Percentiles rank a stretch among this genome's conserved stretches.
These are phyloP conservation scores for Kwoniella sp. DNA, from an alignment of 768 basidiomycete species.

Conservation along the genomic window DNA sequence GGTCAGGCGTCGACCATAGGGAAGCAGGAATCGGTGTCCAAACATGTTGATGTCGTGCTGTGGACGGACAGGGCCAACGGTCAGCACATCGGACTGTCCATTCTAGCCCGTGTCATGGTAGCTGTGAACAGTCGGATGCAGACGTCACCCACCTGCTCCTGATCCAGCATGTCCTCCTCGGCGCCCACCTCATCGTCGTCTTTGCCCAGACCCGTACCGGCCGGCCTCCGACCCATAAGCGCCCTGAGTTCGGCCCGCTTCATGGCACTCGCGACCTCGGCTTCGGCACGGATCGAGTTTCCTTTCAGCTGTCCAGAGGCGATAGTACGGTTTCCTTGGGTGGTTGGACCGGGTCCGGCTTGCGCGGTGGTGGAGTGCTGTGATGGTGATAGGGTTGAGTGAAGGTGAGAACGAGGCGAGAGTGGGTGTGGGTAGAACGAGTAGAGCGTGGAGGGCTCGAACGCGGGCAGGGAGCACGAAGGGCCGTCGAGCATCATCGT, in stretches of 20 bases:
- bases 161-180: slow-evolving; percentile 35
- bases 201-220: slow-evolving; percentile 21
- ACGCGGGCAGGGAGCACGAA: slow-evolving; percentile 2
- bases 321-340: too few relatives aligned
- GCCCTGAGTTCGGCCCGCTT: slow-evolving; percentile 22
- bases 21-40: slow-evolving; percentile 40
- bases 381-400: slow-evolving; percentile 13
- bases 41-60: slow-evolving; percentile 37
- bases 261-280: background rate
- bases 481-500: slow-evolving; percentile 12
- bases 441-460: slow-evolving; percentile 13
- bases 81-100: background rate
- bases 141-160: slow-evolving; percentile 32
- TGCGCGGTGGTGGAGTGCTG: background rate
- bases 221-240: slow-evolving; percentile 31
- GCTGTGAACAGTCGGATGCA: background rate
- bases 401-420: slow-evolving; percentile 17
- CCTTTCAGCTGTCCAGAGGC: background rate
- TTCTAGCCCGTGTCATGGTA: background rate
- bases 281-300: background rate
- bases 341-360: slow-evolving; percentile 10
- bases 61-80: too few relatives aligned
- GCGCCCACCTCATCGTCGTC: slow-evolving; percentile 33
- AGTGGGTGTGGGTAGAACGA: slow-evolving; percentile 35
- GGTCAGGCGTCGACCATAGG: slow-evolving; percentile 33